These are phyloP conservation scores for Peronosclerospora sorghi DNA, from an alignment of 352 stramenopile species.

Conservation along the genomic window DNA sequence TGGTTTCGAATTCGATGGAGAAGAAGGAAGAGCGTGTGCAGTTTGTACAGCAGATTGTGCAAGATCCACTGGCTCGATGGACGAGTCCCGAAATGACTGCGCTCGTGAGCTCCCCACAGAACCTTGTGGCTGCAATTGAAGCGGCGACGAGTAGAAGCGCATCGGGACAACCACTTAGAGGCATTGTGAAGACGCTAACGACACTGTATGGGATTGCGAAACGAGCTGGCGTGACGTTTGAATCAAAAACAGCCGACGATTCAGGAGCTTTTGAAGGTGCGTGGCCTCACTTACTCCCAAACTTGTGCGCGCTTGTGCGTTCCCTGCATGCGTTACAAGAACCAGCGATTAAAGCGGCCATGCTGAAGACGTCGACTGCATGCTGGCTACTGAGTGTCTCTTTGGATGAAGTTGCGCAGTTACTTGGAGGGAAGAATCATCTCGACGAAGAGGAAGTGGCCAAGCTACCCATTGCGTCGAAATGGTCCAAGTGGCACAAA, in stretches of 20 bases:
- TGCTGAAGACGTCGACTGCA: constrained; percentile 43
- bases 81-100: constrained; percentile 50
- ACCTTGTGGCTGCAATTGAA: constrained; percentile 48
- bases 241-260: constrained; percentile 10
- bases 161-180: constrained; percentile 32
- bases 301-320: constrained; percentile 43
- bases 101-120: constrained; percentile 44
- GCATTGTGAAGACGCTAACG: constrained; percentile 65
- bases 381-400: constrained; percentile 65
- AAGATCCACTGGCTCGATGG: constrained; percentile 52
- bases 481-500: constrained; percentile 75
- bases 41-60: constrained; percentile 67
- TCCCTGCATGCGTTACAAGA: constrained; percentile 52
- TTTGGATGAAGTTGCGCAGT: constrained; percentile 60
- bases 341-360: constrained; percentile 33
- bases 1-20: constrained; percentile 72
- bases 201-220: constrained; percentile 74
- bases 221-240: constrained; percentile 24
- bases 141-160: constrained; percentile 22
- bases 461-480: constrained; percentile 33
- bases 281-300: constrained; percentile 65
- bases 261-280: constrained; percentile 34
- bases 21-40: constrained; percentile 43
- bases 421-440: constrained; percentile 64
- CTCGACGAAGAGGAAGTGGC: constrained; percentile 56